Evolutionary conservation across 2,329 filamentous ascomycete species (phyloP), one percentile per base, ranked within the genome.

Genomic region (Colletotrichum sp.): DNA sequence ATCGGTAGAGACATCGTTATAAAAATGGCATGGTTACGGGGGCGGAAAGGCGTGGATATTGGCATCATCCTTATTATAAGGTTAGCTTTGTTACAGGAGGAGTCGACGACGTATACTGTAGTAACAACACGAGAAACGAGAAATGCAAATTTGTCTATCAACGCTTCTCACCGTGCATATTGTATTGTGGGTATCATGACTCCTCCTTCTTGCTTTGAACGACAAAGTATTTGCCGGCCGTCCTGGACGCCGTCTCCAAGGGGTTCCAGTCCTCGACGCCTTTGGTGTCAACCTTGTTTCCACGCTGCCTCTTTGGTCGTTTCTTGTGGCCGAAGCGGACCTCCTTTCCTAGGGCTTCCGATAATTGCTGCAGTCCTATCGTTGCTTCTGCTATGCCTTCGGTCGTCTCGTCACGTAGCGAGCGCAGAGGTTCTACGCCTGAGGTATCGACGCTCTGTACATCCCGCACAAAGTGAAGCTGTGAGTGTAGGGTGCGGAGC

Each of bases 401-500:
- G 3, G 82, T 80, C 2, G 94, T 95, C 86, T 97, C 96, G 83
- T 99, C 96, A 69, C 95, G 92, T 73, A 99, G 94, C 60, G 94
- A 93, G 67, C 91, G 89, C 59, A 99, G 86, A 0, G 97, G 96
- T 72, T 92, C 89, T 1, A 98, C 88, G 5, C 90, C 92, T 0
- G 88, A 85, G 1, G 95, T 96, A 83, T 98, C 91, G 65, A 98
- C 93, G 60, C 89, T 87, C 82, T 98, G 96, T 24, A 99, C 93
- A 77, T 95, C 92, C 77, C 92, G 93, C n/a, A 99, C 96, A 82
- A 99, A 99, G 81, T 94, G 94, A 0, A 99, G 90, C 82, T 99
- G 97, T 36, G 94, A 92, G 69, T 93, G 90, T 3, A 99, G 89
- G 2, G 94, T 96, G 26, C 90, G 82, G 5, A 98, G 89, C 91